These are phyloP conservation scores for Yamadazyma philogaea DNA, from an alignment of 805 yeast species.

Conservation along the genomic window DNA sequence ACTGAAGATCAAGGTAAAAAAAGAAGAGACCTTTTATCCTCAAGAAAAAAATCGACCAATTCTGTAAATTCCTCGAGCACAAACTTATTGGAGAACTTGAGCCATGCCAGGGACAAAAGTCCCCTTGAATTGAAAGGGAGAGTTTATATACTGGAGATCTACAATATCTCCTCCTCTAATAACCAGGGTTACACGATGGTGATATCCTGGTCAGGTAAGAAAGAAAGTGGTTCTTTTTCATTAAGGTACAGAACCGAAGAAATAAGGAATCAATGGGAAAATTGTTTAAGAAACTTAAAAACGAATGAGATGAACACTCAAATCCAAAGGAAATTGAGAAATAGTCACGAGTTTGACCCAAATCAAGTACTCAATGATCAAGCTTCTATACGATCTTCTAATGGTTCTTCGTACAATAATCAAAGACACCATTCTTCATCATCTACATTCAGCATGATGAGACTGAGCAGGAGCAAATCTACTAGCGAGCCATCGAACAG, in stretches of 20 bases:
- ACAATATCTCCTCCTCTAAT: constrained; percentile 37
- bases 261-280: constrained; percentile 76
- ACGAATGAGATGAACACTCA: constrained; percentile 40
- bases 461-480: constrained; percentile 26
- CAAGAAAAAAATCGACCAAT: constrained; percentile 48
- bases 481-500: constrained; percentile 17
- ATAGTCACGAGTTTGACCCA: constrained; percentile 24
- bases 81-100: constrained; percentile 34
- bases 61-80: constrained; percentile 39
- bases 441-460: constrained; percentile 44
- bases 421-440: constrained; percentile 43
- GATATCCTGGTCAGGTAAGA: constrained; percentile 79
- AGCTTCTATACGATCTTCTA: constrained; percentile 25
- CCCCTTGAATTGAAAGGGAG: constrained; percentile 69
- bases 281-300: constrained; percentile 52
- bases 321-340: constrained; percentile 34
- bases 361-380: constrained; percentile 14
- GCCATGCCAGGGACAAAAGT: constrained; percentile 26
- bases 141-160: constrained; percentile 68
- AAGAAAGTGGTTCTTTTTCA: constrained; percentile 82
- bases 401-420: constrained; percentile 17
- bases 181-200: constrained; percentile 54
- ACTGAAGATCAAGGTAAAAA: constrained; percentile 32
- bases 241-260: constrained; percentile 84
- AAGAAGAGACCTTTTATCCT: constrained; percentile 40